Evolutionary conservation across 306 rosid genomes (phyloP).

Genomic region (Inga leiocalycina): DNA sequence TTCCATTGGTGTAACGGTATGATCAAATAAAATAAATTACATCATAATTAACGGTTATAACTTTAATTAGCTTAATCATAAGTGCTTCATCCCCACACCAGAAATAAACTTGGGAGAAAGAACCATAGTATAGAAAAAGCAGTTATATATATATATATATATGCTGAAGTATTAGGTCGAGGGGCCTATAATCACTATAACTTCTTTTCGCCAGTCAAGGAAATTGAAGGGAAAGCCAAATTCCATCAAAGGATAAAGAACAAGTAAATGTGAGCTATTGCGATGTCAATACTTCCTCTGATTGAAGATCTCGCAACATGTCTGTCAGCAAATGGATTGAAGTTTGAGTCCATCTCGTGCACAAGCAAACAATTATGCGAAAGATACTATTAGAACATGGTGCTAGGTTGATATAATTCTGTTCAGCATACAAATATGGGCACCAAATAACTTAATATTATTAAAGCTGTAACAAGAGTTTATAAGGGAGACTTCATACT

Average conservation of each 20-base stretch:
- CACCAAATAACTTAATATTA: constrained; percentile 4
- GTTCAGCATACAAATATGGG: not conserved
- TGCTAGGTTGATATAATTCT: not conserved
- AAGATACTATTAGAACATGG: no score
- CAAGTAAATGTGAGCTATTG: not conserved
- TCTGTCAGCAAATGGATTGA: not conserved
- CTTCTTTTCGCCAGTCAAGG: not conserved
- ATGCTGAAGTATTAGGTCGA: not conserved
- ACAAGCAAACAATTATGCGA: not conserved
- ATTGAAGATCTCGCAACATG: not conserved
- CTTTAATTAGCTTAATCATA: not conserved
- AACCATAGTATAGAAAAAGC: not conserved
- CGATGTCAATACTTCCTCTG: not conserved
- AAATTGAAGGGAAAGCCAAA: not conserved
- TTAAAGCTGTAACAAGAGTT: constrained; percentile 3
- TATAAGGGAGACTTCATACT: constrained; percentile 12
- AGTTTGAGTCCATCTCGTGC: not conserved
- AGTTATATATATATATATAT: not conserved
- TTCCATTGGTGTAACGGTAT: not conserved
- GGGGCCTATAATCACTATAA: not conserved
- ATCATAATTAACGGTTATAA: not conserved
- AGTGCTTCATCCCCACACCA: not conserved
- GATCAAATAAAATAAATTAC: not conserved
- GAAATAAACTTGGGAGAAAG: not conserved
- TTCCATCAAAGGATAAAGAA: not conserved